Evolutionary conservation across 1,284 basidiomycete genomes (phyloP).

Genomic region (Peniophora sp.): DNA sequence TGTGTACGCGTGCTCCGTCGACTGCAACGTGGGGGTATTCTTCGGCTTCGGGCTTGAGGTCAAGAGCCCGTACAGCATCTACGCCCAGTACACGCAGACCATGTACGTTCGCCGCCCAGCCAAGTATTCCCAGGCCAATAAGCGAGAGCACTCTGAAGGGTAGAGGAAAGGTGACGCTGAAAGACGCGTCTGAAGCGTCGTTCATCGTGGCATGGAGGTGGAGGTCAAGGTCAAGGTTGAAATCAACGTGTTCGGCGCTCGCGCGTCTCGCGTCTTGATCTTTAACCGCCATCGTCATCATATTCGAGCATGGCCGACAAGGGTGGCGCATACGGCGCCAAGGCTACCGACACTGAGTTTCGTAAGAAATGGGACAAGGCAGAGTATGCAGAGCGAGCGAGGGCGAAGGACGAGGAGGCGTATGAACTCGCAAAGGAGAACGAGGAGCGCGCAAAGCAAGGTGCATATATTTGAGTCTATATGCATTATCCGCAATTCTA

Average conservation of each 20-base stretch:
- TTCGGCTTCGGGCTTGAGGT: conserved; percentile 35
- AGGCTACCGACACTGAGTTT: conserved; percentile 68
- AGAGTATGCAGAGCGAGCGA: conserved; percentile 72
- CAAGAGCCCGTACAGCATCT: conserved; percentile 65
- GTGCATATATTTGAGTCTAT: conserved; percentile 28
- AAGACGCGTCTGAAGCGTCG: conserved; percentile 15
- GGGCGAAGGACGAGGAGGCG: conserved; percentile 70
- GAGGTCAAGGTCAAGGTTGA: neutral
- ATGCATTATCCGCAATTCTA: neutral
- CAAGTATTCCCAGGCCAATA: conserved; percentile 61
- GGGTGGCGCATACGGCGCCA: conserved; percentile 50
- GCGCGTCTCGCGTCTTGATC: too few relatives aligned
- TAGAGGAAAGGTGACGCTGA: conserved; percentile 27
- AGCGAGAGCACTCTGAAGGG: conserved; percentile 67
- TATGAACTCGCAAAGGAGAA: conserved; percentile 79
- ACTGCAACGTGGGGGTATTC: conserved; percentile 20
- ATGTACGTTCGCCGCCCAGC: conserved; percentile 87
- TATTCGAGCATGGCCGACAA: conserved; percentile 45
- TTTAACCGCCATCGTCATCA: too few relatives aligned
- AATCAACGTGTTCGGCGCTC: too few relatives aligned
- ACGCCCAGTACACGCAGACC: conserved; percentile 68
- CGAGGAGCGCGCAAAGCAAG: conserved; percentile 75
- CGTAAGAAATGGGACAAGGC: conserved; percentile 84
- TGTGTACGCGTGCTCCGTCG: conserved; percentile 20
- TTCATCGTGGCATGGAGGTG: conserved; percentile 9